These are phyloP conservation scores for Oxytropis ochrocephala DNA, from an alignment of 306 rosid genomes.

Conservation along the genomic window DNA sequence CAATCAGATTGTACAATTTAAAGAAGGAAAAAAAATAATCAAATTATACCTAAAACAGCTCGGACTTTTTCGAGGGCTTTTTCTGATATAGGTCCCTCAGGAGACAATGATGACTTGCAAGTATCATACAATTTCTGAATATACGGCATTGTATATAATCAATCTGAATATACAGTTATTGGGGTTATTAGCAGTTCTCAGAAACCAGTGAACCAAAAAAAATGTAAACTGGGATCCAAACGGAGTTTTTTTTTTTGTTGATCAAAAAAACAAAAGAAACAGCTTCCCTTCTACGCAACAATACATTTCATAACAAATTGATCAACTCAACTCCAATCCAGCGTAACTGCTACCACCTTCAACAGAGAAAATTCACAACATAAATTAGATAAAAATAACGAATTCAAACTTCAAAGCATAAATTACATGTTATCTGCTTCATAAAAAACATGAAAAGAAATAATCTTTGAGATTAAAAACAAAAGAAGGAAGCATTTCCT, in stretches of 20 bases:
- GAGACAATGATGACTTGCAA: conserved; percentile 34
- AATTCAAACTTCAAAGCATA: neutral
- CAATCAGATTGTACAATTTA: neutral
- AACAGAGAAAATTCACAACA: neutral
- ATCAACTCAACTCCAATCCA: conserved; percentile 20
- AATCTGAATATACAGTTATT: conserved; percentile 22
- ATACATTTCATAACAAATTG: conserved; percentile 16
- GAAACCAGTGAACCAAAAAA: neutral
- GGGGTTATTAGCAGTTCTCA: neutral
- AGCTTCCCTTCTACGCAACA: conserved; percentile 34
- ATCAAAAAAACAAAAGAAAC: conserved; percentile 23
- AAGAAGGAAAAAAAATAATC: neutral
- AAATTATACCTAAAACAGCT: conserved; percentile 25
- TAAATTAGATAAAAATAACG: neutral
- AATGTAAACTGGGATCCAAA: conserved; percentile 7
- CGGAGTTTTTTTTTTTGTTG: neutral
- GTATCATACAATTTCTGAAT: conserved; percentile 37
- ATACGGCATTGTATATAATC: conserved; percentile 23
- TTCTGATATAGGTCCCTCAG: conserved; percentile 34
- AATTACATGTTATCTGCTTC: neutral
- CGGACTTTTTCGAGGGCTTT: conserved; percentile 32
- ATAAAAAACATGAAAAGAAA: neutral
- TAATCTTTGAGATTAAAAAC: neutral
- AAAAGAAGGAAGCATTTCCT: neutral
- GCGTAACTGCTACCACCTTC: neutral